Percentiles rank a stretch among this genome's conserved stretches.
phyloP scores from a whole-genome alignment of 225 moss, liverwort and hornwort species.

The Pleurozium schreberi region DNA sequence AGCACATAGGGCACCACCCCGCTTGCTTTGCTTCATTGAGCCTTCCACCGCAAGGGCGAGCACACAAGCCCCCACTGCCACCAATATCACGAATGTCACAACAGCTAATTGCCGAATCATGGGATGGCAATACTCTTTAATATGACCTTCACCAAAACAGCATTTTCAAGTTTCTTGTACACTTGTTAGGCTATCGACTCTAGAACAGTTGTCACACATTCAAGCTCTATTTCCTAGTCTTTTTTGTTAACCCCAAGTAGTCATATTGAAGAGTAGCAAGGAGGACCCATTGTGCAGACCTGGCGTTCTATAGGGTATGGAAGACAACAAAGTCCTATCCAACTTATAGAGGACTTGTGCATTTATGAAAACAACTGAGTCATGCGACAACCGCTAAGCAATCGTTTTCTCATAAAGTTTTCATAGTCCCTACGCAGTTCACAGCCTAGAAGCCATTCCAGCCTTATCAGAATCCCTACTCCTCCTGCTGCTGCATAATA shows the following conservation, averaged over 20 bases:
- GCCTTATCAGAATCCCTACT: background rate
- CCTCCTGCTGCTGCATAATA: background rate
- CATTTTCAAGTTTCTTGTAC: background rate
- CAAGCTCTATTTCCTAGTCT: background rate
- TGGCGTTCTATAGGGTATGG: background rate
- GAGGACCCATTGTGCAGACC: background rate
- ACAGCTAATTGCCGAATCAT: background rate
- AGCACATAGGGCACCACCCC: conserved; percentile 64
- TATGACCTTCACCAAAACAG: background rate
- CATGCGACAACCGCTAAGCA: background rate
- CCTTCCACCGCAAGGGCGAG: conserved; percentile 58
- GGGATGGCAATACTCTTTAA: background rate
- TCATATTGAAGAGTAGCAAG: background rate
- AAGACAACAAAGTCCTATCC: background rate
- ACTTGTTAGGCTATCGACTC: background rate
- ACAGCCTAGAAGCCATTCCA: background rate
- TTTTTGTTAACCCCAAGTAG: background rate
- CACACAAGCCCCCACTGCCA: conserved; percentile 46
- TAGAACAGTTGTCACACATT: background rate
- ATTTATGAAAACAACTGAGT: too few relatives aligned
- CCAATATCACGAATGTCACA: background rate
- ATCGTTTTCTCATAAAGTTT: background rate
- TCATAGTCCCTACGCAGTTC: background rate
- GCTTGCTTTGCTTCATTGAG: conserved; percentile 21
- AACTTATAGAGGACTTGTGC: background rate